phyloP scores from a whole-genome alignment of 2,329 filamentous ascomycete species.

The Alternaria hordeiaustralica region DNA sequence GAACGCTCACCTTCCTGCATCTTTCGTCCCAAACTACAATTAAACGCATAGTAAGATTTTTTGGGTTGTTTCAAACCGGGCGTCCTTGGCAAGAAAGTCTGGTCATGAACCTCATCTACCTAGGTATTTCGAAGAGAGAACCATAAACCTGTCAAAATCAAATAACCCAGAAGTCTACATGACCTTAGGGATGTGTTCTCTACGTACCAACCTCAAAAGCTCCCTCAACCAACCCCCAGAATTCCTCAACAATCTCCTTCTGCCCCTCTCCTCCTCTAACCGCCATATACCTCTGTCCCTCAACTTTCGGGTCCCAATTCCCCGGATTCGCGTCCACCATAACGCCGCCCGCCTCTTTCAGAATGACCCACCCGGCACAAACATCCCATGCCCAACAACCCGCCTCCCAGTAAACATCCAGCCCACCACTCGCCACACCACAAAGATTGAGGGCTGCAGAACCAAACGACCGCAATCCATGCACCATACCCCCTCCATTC shows the following conservation, averaged over 20 bases:
- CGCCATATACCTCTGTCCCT: conserved; percentile 63
- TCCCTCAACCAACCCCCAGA: conserved; percentile 56
- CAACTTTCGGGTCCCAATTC: conserved; percentile 66
- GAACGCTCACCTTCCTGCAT: not conserved
- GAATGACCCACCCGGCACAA: conserved; percentile 79
- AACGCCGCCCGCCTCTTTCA: conserved; percentile 75
- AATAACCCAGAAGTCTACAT: no score
- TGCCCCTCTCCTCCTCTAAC: conserved; percentile 55
- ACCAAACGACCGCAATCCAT: conserved; percentile 73
- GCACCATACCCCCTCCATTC: conserved; percentile 75
- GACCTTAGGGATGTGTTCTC: no score
- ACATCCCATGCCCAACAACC: conserved; percentile 89
- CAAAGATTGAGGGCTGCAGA: conserved; percentile 79
- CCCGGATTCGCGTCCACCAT: conserved; percentile 78
- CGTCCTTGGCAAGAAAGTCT: no score
- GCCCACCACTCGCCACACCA: conserved; percentile 71
- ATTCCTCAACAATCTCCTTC: conserved; percentile 56
- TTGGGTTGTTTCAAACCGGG: no score
- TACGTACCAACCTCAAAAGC: conserved; percentile 50
- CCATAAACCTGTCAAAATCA: no score
- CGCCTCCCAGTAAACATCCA: conserved; percentile 82
- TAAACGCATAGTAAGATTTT: no score
- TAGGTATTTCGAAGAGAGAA: no score
- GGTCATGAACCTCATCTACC: no score
- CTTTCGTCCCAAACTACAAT: no score